Conservation (phyloP, 1,284 basidiomycete species). For the Trichosporon asahii region DNA sequence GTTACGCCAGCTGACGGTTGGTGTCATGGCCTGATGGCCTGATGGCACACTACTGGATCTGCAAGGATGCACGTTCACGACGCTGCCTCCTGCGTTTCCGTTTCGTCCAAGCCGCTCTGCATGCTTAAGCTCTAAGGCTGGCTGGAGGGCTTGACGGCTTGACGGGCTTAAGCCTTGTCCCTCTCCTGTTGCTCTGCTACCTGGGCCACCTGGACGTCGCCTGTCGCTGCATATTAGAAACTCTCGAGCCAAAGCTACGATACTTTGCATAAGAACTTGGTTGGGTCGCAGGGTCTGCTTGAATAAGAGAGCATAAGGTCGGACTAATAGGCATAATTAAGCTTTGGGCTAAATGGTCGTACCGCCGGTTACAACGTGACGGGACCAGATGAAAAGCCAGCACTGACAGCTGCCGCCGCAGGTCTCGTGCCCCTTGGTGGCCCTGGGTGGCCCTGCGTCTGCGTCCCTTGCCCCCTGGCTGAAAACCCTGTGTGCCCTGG, state of each 20-base stretch:
- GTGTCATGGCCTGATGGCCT: not conserved
- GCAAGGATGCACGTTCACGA: not conserved
- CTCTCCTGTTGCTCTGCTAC: not conserved
- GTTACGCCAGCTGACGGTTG: not conserved
- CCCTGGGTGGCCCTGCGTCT: not conserved
- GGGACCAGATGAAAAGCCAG: not conserved
- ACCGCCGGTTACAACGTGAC: slow-evolving; percentile 3
- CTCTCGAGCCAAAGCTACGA: too few species aligned
- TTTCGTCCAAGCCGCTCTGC: not conserved
- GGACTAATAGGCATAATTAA: slow-evolving; percentile 10
- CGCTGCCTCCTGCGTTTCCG: not conserved
- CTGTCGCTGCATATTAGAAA: too few species aligned
- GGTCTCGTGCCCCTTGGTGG: not conserved
- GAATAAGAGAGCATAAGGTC: not conserved
- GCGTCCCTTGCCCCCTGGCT: slow-evolving; percentile 1
- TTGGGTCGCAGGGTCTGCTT: not conserved
- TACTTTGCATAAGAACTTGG: too few species aligned
- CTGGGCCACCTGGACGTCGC: too few species aligned
- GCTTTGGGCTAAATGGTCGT: not conserved
- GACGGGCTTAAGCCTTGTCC: not conserved
- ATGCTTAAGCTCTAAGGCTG: slow-evolving; percentile 3
- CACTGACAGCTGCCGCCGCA: not conserved
- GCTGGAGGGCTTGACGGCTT: not conserved
- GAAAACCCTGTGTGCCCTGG: not conserved
- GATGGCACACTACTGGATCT: not conserved